Evolutionary conservation across 352 stramenopile species (phyloP).

Genomic region (Phytophthora pluvialis): DNA sequence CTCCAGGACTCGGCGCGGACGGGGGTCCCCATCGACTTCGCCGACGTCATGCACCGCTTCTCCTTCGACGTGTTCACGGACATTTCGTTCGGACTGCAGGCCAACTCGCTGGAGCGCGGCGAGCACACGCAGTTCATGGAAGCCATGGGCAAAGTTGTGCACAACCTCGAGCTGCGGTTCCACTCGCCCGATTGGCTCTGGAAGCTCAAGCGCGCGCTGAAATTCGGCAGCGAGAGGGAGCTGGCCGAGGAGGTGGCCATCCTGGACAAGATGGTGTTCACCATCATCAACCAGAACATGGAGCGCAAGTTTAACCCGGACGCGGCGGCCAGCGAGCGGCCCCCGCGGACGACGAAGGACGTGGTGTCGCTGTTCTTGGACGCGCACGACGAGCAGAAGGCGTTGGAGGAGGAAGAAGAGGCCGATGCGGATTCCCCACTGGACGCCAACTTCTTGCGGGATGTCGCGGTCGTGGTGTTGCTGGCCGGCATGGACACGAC

Average conservation of each 20-base stretch:
- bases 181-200: slow-evolving; percentile 55
- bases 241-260: slow-evolving; percentile 37
- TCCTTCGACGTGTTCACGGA: slow-evolving; percentile 66
- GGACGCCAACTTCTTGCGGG: slow-evolving; percentile 57
- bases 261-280: slow-evolving; percentile 50
- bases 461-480: slow-evolving; percentile 78
- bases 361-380: slow-evolving; percentile 58
- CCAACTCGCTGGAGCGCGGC: slow-evolving; percentile 44
- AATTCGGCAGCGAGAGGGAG: slow-evolving; percentile 46
- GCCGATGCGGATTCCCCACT: slow-evolving; percentile 6
- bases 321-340: slow-evolving; percentile 7
- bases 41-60: slow-evolving; percentile 53
- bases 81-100: slow-evolving; percentile 58
- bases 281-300: slow-evolving; percentile 58
- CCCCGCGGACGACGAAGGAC: slow-evolving; percentile 34
- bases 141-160: slow-evolving; percentile 43
- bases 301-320: slow-evolving; percentile 37
- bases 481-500: slow-evolving; percentile 82
- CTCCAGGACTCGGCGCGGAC: slow-evolving; percentile 27
- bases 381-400: slow-evolving; percentile 31
- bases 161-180: slow-evolving; percentile 52
- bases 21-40: slow-evolving; percentile 34
- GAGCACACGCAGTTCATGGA: slow-evolving; percentile 58
- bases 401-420: slow-evolving; percentile 18
- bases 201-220: slow-evolving; percentile 60